A percentile compares a stretch with the other conserved stretches of the same genome.
Conservation (phyloP, 2,329 filamentous ascomycete species). For the Colletotrichum lindemuthianum region DNA sequence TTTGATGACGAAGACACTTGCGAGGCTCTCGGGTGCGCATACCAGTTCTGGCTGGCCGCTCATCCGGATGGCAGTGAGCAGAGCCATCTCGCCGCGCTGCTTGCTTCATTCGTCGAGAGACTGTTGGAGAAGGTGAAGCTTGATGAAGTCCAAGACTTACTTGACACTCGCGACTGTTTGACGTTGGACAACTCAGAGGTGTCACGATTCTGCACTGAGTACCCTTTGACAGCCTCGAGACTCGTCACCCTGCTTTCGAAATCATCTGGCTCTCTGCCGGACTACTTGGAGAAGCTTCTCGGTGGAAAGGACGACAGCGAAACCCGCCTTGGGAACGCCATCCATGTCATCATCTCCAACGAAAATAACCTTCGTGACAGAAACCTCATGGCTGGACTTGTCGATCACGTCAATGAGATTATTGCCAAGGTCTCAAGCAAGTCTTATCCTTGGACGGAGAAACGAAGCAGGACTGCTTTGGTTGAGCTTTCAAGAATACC, state of each 20-base stretch:
- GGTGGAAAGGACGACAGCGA: conserved; percentile 10
- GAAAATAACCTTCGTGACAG: conserved; percentile 50
- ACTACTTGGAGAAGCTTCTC: conserved; percentile 22
- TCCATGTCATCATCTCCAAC: conserved; percentile 47
- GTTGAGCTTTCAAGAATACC: conserved; percentile 46
- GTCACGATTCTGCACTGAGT: conserved; percentile 27
- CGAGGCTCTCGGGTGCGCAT: conserved; percentile 54
- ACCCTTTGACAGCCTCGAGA: conserved; percentile 26
- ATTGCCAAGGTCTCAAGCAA: conserved; percentile 38
- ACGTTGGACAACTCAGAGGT: conserved; percentile 3
- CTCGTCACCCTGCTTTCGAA: conserved; percentile 27
- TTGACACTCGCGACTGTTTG: not conserved
- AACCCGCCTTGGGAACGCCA: conserved; percentile 39
- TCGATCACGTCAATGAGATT: conserved; percentile 45
- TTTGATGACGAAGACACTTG: conserved; percentile 49
- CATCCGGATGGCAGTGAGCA: conserved; percentile 47
- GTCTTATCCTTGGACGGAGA: conserved; percentile 25
- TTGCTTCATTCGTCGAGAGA: conserved; percentile 47
- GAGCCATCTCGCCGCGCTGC: conserved; percentile 44
- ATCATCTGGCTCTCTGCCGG: conserved; percentile 16
- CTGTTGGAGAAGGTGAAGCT: conserved; percentile 38
- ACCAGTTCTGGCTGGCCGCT: conserved; percentile 50
- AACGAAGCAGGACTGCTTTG: conserved; percentile 17
- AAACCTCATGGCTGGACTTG: conserved; percentile 44
- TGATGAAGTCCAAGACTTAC: conserved; percentile 9